phyloP scores from a whole-genome alignment of 208 protist species.

The Acanthamoeba healyi region DNA sequence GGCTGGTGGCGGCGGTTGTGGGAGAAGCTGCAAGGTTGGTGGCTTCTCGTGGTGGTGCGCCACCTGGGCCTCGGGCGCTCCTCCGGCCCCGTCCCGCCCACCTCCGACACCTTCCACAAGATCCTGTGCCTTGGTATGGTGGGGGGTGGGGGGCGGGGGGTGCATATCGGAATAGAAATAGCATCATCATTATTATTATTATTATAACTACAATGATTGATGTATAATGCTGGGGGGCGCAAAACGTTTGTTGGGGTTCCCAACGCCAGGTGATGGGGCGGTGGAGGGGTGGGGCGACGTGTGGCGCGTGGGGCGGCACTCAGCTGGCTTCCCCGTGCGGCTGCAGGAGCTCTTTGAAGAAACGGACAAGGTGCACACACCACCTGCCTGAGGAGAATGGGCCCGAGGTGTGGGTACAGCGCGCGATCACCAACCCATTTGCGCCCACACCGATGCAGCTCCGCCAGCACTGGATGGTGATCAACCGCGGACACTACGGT shows the following conservation, averaged over 20 bases:
- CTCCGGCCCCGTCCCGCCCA: not conserved
- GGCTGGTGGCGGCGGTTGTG: not conserved
- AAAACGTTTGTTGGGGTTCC: not conserved
- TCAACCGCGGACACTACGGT: conserved; percentile 17
- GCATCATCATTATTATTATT: not conserved
- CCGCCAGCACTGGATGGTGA: conserved; percentile 10
- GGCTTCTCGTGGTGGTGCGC: not conserved
- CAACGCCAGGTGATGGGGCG: not conserved
- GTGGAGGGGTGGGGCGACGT: conserved; percentile 15
- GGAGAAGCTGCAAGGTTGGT: conserved; percentile 23
- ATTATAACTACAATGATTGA: not conserved
- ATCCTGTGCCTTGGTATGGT: conserved; percentile 20
- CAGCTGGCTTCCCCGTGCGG: not conserved
- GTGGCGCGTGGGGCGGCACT: not conserved
- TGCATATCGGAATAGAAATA: not conserved
- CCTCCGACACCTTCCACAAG: conserved; percentile 1
- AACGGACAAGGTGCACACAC: not conserved
- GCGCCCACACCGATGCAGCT: not conserved
- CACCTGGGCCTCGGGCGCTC: not conserved
- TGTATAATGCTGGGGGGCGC: no score
- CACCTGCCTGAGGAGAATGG: no score
- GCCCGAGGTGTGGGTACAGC: no score
- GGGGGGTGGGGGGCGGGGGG: no score
- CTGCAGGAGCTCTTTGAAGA: conserved; percentile 18
- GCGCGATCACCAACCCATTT: no score